These are phyloP conservation scores for Suhomyces tanzawaensis DNA, from an alignment of 805 yeast species.

Conservation along the genomic window DNA sequence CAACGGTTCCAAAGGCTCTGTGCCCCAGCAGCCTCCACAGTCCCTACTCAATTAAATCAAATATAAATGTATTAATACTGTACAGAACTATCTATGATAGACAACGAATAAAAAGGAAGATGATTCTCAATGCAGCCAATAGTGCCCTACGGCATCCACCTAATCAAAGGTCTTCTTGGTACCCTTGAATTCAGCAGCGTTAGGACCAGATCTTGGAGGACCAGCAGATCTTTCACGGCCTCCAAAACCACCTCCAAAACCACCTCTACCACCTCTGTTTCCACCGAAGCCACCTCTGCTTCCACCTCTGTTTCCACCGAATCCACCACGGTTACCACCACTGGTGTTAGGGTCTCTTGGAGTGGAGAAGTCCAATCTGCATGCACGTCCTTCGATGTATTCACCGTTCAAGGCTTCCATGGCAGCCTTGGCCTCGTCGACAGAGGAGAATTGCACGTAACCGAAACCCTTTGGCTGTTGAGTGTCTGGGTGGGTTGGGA, in stretches of 20 bases:
- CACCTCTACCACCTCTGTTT: slow-evolving; percentile 25
- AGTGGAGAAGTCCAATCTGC: slow-evolving; percentile 91
- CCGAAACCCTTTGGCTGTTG: slow-evolving; percentile 99
- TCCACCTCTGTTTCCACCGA: slow-evolving; percentile 21
- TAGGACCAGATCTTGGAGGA: slow-evolving; percentile 29
- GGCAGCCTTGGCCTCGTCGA: slow-evolving; percentile 90
- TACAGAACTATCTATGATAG: slow-evolving; percentile 5
- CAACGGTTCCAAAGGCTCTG: no score
- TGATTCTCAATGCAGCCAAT: no score
- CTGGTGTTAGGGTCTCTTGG: slow-evolving; percentile 62
- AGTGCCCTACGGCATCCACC: no score
- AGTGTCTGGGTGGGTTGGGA: slow-evolving; percentile 98
- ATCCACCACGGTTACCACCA: slow-evolving; percentile 16
- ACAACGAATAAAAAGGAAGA: no score
- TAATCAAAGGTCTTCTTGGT: slow-evolving; percentile 80
- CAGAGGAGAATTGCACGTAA: slow-evolving; percentile 83
- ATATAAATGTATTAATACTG: no score
- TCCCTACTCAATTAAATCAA: no score
- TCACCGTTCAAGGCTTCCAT: slow-evolving; percentile 85
- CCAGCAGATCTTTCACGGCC: slow-evolving; percentile 25
- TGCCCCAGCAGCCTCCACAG: no score
- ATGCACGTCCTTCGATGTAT: slow-evolving; percentile 85
- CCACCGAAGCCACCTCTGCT: slow-evolving; percentile 37
- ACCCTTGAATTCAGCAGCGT: slow-evolving; percentile 71
- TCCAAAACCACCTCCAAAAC: slow-evolving; percentile 22